Percentiles rank a stretch among this genome's conserved stretches.
Evolutionary conservation across 495 filamentous ascomycete genomes (phyloP).

Genomic region (Aspergillus olivimuriae): DNA sequence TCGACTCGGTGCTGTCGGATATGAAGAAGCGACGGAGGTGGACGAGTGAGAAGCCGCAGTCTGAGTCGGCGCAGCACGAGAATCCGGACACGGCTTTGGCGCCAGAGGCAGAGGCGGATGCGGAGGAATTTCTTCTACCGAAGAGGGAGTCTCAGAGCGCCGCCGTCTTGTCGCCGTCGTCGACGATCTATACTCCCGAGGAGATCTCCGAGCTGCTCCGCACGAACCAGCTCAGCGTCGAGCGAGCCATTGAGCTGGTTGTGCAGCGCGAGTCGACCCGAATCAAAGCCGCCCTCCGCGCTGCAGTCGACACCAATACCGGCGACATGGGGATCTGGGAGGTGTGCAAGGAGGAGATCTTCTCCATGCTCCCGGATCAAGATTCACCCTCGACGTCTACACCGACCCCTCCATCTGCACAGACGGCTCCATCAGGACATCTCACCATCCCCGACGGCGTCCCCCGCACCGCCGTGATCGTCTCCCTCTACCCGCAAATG

Average conservation of each 20-base stretch:
- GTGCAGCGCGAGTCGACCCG: constrained; percentile 22
- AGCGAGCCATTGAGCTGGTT: constrained; percentile 21
- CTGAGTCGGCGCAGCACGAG: no score
- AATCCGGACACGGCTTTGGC: no score
- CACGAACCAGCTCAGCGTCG: constrained; percentile 14
- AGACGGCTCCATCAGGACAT: constrained; percentile 5
- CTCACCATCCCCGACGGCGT: constrained; percentile 27
- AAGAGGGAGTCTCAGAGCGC: no score
- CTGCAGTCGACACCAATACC: constrained; percentile 32
- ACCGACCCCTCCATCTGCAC: constrained; percentile 2
- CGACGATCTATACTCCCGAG: constrained; percentile 13
- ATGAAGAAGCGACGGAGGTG: no score
- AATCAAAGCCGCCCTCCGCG: constrained; percentile 21
- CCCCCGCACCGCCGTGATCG: constrained; percentile 49
- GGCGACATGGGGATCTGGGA: constrained; percentile 68
- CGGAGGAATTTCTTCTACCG: no score
- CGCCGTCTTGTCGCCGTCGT: no score
- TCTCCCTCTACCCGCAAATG: constrained; percentile 59
- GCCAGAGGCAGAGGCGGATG: no score
- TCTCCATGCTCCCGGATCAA: constrained; percentile 49
- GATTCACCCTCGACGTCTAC: constrained; percentile 11
- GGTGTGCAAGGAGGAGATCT: constrained; percentile 63
- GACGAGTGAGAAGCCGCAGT: no score
- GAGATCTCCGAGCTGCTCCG: constrained; percentile 16
- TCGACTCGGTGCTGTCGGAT: constrained; percentile 23